Evolutionary conservation across 495 filamentous ascomycete species (phyloP).

Genomic region (Aspergillus nidulans): DNA sequence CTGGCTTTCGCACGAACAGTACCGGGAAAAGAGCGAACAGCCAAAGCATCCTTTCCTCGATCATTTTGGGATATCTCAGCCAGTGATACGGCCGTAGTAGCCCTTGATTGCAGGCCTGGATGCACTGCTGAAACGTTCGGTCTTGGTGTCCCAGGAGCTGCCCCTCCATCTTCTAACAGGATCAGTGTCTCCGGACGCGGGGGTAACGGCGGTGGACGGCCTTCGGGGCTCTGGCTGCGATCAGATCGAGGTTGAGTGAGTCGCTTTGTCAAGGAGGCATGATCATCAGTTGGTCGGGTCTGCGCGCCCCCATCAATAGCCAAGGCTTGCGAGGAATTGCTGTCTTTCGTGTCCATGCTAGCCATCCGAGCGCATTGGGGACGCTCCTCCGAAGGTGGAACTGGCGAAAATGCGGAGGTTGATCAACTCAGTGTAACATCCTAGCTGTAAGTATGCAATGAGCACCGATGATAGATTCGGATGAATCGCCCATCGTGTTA

Average conservation of each 20-base stretch:
- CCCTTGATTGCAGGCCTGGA: constrained; percentile 58
- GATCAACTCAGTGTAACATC: not conserved
- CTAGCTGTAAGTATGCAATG: not conserved
- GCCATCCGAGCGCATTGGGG: constrained; percentile 9
- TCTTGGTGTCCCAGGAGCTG: constrained; percentile 16
- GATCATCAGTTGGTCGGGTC: not conserved
- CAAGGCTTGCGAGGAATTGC: constrained; percentile 4
- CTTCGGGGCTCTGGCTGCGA: constrained; percentile 33
- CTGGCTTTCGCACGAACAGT: constrained; percentile 38
- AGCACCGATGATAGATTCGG: not conserved
- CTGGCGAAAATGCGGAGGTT: not conserved
- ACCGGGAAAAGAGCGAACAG: constrained; percentile 31
- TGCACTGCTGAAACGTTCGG: constrained; percentile 15
- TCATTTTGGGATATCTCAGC: constrained; percentile 73
- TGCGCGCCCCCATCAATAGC: not conserved
- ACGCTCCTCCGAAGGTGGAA: not conserved
- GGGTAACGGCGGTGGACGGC: constrained; percentile 59
- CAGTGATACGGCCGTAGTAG: constrained; percentile 78
- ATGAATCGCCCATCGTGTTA: not conserved
- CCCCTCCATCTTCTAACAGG: constrained; percentile 37
- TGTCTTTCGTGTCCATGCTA: constrained; percentile 14
- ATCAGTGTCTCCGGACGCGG: constrained; percentile 55
- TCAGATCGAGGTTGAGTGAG: constrained; percentile 8
- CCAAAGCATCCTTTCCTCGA: constrained; percentile 55
- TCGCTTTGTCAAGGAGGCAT: constrained; percentile 1